These are phyloP conservation scores for Nemania sp. DNA, from an alignment of 2,329 filamentous ascomycete genomes.

Conservation along the genomic window DNA sequence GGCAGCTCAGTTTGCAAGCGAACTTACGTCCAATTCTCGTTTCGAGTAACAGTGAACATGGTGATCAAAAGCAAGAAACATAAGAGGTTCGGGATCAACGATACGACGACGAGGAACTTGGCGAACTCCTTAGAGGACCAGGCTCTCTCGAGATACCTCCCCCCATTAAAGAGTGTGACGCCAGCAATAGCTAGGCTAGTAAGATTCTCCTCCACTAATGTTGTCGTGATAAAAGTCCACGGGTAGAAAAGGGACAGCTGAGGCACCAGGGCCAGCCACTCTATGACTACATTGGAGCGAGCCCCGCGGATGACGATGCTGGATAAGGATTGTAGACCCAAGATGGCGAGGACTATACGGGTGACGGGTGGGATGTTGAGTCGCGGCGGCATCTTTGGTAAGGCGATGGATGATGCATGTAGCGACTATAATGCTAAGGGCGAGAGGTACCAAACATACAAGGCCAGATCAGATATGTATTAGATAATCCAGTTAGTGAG, in stretches of 20 bases:
- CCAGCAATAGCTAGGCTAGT: constrained; percentile 84
- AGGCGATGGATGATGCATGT: constrained; percentile 37
- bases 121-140: constrained; percentile 94
- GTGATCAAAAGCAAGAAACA: constrained; percentile 79
- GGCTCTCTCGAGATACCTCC: constrained; percentile 92
- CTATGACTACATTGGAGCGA: constrained; percentile 76
- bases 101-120: constrained; percentile 84
- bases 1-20: constrained; percentile 10
- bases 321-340: constrained; percentile 82
- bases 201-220: constrained; percentile 92
- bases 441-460: constrained; percentile 24
- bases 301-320: constrained; percentile 80
- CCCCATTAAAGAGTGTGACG: constrained; percentile 87
- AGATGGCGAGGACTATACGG: constrained; percentile 79
- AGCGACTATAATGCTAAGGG: constrained; percentile 30
- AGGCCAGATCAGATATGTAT: constrained; percentile 13
- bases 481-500: too few relatives aligned
- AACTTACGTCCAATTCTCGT: constrained; percentile 76
- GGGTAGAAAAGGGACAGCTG: constrained; percentile 87
- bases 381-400: constrained; percentile 76
- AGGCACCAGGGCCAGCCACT: constrained; percentile 89
- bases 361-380: constrained; percentile 95
- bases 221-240: constrained; percentile 89
- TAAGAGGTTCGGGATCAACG: constrained; percentile 83
- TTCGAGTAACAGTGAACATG: constrained; percentile 77